phyloP scores from a whole-genome alignment of 208 protist species.

The Acanthamoeba quina region DNA sequence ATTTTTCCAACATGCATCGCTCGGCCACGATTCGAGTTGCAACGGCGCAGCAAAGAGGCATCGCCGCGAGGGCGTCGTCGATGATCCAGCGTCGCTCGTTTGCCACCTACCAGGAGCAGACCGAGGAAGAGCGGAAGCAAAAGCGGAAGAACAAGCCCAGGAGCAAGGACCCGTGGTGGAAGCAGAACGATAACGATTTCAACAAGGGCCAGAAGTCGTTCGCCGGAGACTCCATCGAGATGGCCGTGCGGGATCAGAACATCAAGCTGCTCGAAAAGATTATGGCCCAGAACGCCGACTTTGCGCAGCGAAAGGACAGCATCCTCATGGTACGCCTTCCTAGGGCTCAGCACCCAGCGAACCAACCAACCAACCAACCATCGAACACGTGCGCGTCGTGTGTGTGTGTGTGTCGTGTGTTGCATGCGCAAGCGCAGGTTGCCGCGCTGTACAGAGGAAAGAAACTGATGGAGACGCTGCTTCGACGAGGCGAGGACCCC shows the following conservation, averaged over 20 bases:
- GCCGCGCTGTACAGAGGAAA: slow-evolving; percentile 60
- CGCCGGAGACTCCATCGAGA: slow-evolving; percentile 2
- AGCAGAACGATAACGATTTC: slow-evolving; percentile 22
- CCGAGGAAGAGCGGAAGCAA: background rate
- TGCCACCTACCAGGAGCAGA: background rate
- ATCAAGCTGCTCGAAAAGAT: slow-evolving; percentile 35
- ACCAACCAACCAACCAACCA: no score
- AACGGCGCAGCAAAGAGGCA: background rate
- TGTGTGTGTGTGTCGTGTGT: background rate
- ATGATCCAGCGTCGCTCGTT: background rate
- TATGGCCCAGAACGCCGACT: slow-evolving; percentile 36
- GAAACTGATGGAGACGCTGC: slow-evolving; percentile 68
- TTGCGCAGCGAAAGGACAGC: slow-evolving; percentile 32
- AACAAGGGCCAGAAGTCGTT: slow-evolving; percentile 43
- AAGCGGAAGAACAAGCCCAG: background rate
- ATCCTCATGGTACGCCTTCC: slow-evolving; percentile 38
- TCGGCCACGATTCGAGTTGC: background rate
- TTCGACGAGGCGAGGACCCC: slow-evolving; percentile 41
- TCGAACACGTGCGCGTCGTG: no score
- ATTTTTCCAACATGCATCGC: background rate
- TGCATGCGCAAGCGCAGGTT: background rate
- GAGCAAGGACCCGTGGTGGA: slow-evolving; percentile 44
- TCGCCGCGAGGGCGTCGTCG: background rate
- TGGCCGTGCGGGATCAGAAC: slow-evolving; percentile 71
- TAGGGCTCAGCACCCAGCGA: background rate